Evolutionary conservation across 768 basidiomycete species (phyloP), one percentile per base, ranked within the genome.

Genomic region (Chalciporus sphaerocephalus): DNA sequence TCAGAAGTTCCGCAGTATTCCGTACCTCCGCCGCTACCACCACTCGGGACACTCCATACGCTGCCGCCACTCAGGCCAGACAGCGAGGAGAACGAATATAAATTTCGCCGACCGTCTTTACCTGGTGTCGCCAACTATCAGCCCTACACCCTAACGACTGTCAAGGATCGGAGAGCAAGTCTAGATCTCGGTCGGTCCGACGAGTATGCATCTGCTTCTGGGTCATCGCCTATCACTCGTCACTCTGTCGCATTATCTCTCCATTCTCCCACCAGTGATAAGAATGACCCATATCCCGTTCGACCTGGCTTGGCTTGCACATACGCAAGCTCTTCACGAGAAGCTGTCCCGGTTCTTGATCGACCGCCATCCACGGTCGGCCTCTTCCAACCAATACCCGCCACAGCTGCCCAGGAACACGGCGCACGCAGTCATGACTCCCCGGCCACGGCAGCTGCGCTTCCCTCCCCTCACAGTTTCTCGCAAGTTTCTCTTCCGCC

Each of bases 401-500:
- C 46, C 34, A 17, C 13, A 17, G 4, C 33, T 11, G 30, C 48
- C n/a, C 56, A 50, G 17, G 51, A 44, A 1, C 47, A 50, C 17
- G 46, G 22, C 21, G 5, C 43, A 5, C 42, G 46, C 24, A 33
- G 40, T 17, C 59, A 54, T 34, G 44, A 38, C 35, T 38, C 59
- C 1, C 53, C 40, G 1, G 38, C 46, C 9, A 27, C 38, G 5
- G 23, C 44, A n/a, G 25, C 47, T 15, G 18, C 37, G 8, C 52
- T 46, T 25, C 13, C 49, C 1, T 42, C 54, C 39, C 53, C 53
- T 3, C 57, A 37, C 30, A 40, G 32, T 18, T 46, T 44, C 20
- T 15, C 56, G 15, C 64, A 55, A 7, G 51, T 68, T 18, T 67
- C 60, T 24, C 55, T 68, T 28, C 65, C 66, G n/a, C 66, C 64